A percentile compares a stretch with the other conserved stretches of the same genome.
phyloP scores from a whole-genome alignment of 2,329 filamentous ascomycete genomes.

The Fulvia fulva region DNA sequence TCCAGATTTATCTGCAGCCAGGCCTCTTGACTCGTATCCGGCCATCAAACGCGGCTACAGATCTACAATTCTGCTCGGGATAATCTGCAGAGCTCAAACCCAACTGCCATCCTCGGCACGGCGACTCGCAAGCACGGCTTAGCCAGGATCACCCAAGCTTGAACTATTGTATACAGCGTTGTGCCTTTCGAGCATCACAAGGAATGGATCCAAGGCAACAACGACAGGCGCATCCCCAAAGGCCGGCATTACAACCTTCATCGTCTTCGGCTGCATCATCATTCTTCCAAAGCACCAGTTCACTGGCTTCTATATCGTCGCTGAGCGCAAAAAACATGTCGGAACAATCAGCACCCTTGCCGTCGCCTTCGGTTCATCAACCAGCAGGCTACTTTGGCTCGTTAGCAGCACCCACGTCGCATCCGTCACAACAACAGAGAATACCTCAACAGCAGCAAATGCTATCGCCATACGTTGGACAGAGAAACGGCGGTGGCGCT shows the following conservation, averaged over 20 bases:
- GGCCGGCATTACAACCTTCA: constrained; percentile 30
- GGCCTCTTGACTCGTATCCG: background rate
- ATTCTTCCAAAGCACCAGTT: constrained; percentile 41
- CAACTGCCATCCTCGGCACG: background rate
- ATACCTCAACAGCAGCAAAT: constrained; percentile 30
- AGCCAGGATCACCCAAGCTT: background rate
- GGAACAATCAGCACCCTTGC: constrained; percentile 34
- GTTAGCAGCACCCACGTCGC: constrained; percentile 29
- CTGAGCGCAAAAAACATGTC: constrained; percentile 23
- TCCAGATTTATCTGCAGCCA: background rate
- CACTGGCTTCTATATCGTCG: constrained; percentile 37
- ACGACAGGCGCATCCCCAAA: constrained; percentile 26
- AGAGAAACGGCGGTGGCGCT: constrained; percentile 28
- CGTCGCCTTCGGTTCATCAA: constrained; percentile 32
- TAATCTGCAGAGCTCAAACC: background rate
- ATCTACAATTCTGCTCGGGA: background rate
- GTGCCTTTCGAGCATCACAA: background rate
- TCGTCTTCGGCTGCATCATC: constrained; percentile 30
- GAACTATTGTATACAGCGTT: background rate
- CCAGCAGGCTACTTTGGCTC: constrained; percentile 31
- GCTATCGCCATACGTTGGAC: constrained; percentile 24
- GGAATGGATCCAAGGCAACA: constrained; percentile 24
- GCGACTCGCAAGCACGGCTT: background rate
- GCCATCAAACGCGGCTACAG: background rate
- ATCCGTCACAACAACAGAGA: constrained; percentile 31